Evolutionary conservation across 768 basidiomycete species (phyloP).

Genomic region (Chiua virens): DNA sequence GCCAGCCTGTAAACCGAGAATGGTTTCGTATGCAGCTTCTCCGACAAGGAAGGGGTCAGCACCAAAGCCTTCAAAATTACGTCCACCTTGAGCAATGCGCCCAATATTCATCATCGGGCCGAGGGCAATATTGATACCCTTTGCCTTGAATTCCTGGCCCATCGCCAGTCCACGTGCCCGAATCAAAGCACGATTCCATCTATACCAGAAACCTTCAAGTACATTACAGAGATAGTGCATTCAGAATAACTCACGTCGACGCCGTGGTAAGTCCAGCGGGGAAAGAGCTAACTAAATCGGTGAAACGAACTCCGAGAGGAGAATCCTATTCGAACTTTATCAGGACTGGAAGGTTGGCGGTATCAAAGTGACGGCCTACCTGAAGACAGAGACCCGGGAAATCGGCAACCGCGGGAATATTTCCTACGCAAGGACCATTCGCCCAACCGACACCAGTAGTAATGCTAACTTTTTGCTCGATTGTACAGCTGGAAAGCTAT

Average conservation of each 20-base stretch:
- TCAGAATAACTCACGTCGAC: slow-evolving; percentile 56
- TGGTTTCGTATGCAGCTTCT: slow-evolving; percentile 72
- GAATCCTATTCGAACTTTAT: slow-evolving; percentile 47
- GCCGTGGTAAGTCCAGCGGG: slow-evolving; percentile 85
- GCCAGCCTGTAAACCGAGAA: slow-evolving; percentile 73
- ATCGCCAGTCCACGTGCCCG: slow-evolving; percentile 74
- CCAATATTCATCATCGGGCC: slow-evolving; percentile 89
- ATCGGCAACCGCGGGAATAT: slow-evolving; percentile 51
- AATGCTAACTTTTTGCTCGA: slow-evolving; percentile 65
- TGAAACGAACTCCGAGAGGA: slow-evolving; percentile 77
- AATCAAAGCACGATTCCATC: slow-evolving; percentile 77
- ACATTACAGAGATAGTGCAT: neutral
- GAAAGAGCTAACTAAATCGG: slow-evolving; percentile 74
- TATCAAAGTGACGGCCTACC: slow-evolving; percentile 32
- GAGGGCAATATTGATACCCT: slow-evolving; percentile 82
- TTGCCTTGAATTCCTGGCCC: slow-evolving; percentile 79
- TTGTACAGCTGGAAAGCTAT: slow-evolving; percentile 48
- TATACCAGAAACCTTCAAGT: slow-evolving; percentile 16
- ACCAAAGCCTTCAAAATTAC: slow-evolving; percentile 95
- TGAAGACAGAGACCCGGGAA: slow-evolving; percentile 76
- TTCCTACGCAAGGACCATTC: slow-evolving; percentile 68
- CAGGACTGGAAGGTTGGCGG: neutral
- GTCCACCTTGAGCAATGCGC: slow-evolving; percentile 71
- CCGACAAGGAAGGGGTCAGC: slow-evolving; percentile 88
- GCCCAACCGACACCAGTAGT: slow-evolving; percentile 56